Evolutionary conservation across 768 basidiomycete genomes (phyloP).

Genomic region (Daedalea quercina): DNA sequence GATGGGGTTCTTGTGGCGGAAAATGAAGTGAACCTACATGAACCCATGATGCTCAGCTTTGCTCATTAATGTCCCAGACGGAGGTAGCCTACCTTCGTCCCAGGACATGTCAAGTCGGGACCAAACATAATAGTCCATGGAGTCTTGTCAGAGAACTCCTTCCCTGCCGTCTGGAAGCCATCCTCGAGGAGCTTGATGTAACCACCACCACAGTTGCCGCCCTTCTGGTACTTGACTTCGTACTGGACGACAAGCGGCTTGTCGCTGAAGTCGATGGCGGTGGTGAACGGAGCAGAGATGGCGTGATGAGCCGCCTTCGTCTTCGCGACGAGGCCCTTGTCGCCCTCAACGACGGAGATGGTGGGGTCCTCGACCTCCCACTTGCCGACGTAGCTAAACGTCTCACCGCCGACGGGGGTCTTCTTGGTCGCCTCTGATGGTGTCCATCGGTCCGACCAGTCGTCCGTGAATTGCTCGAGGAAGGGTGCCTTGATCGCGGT

Average conservation of each 20-base stretch:
- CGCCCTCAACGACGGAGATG: conserved; percentile 70
- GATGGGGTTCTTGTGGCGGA: conserved; percentile 93
- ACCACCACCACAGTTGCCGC: conserved; percentile 98
- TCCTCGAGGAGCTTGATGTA: conserved; percentile 95
- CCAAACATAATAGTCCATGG: conserved; percentile 98
- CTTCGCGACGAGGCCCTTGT: conserved; percentile 91
- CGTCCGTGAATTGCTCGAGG: conserved; percentile 92
- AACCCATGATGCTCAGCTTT: neutral
- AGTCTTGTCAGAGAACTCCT: conserved; percentile 91
- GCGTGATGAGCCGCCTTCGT: conserved; percentile 98
- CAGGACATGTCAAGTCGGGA: conserved; percentile 90
- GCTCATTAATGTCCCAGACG: neutral
- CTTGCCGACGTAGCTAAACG: conserved; percentile 93
- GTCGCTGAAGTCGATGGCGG: conserved; percentile 71
- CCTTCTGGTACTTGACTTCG: conserved; percentile 99
- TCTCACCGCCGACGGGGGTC: conserved; percentile 93
- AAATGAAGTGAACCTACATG: conserved; percentile 91
- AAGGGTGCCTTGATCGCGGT: conserved; percentile 82
- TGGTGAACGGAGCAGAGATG: conserved; percentile 86
- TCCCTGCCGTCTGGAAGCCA: conserved; percentile 88
- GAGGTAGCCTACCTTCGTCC: conserved; percentile 59
- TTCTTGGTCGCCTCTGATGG: conserved; percentile 97
- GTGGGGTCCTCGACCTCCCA: conserved; percentile 94
- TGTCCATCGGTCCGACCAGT: conserved; percentile 91
- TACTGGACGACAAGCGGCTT: conserved; percentile 95